Conservation (phyloP, 2,329 filamentous ascomycete species). For the Aaosphaeria pasadenensis region DNA sequence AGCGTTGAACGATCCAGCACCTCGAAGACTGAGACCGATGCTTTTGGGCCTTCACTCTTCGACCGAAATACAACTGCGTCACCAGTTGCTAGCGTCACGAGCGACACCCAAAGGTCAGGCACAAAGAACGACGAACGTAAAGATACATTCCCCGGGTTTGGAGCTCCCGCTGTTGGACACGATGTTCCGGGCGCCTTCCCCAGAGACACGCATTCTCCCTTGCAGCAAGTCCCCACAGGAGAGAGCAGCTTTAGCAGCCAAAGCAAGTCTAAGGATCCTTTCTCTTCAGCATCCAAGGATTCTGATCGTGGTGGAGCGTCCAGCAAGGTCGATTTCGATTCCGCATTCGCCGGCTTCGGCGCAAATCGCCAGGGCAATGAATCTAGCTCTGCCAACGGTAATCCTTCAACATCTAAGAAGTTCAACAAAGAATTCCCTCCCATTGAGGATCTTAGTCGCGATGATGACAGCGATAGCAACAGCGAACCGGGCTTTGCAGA, state of each 20-base stretch:
- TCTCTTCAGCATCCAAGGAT: conserved; percentile 28
- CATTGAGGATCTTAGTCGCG: conserved; percentile 78
- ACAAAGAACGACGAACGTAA: conserved; percentile 35
- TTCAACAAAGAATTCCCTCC: conserved; percentile 86
- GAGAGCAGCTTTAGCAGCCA: conserved; percentile 48
- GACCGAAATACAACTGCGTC: conserved; percentile 38
- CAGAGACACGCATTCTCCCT: conserved; percentile 37
- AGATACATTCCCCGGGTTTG: conserved; percentile 40
- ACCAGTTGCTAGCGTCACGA: conserved; percentile 39
- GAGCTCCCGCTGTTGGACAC: conserved; percentile 23
- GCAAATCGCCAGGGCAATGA: conserved; percentile 50
- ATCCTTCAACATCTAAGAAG: conserved; percentile 37
- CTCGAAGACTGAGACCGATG: conserved; percentile 32
- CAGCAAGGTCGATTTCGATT: conserved; percentile 78
- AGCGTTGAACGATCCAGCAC: conserved; percentile 33
- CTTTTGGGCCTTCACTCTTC: conserved; percentile 34
- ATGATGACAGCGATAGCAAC: conserved; percentile 73
- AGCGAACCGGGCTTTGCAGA: conserved; percentile 83
- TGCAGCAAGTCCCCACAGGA: conserved; percentile 49
- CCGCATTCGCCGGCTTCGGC: conserved; percentile 75
- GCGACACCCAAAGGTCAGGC: conserved; percentile 34
- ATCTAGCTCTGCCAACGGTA: conserved; percentile 26
- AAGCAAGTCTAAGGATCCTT: conserved; percentile 44
- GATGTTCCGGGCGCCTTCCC: conserved; percentile 51
- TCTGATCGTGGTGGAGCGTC: conserved; percentile 33